phyloP scores from a whole-genome alignment of 2,329 filamentous ascomycete species.

The Phaeoacremonium minimum region DNA sequence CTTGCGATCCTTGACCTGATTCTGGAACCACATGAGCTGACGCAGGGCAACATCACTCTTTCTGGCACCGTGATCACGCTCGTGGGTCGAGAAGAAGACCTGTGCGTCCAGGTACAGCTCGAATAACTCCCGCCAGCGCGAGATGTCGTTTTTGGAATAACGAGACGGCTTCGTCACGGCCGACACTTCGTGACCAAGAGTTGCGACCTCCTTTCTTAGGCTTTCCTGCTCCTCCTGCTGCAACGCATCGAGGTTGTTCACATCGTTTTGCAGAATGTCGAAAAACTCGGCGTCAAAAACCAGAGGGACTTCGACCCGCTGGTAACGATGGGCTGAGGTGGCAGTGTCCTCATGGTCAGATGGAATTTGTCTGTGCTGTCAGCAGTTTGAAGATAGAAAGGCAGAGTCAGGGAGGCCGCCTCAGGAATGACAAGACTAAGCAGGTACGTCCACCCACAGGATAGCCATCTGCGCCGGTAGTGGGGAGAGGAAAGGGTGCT shows the following conservation, averaged over 20 bases:
- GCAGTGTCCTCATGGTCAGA: not conserved
- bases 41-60: slow-evolving; percentile 61
- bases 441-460: no score
- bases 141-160: slow-evolving; percentile 62
- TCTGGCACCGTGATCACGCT: slow-evolving; percentile 65
- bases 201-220: slow-evolving; percentile 58
- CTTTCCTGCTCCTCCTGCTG: slow-evolving; percentile 62
- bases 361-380: no score
- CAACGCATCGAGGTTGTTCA: slow-evolving; percentile 64
- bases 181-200: slow-evolving; percentile 61
- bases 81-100: slow-evolving; percentile 77
- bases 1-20: slow-evolving; percentile 56
- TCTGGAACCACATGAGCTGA: slow-evolving; percentile 68
- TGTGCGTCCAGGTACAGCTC: slow-evolving; percentile 75
- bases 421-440: no score
- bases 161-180: slow-evolving; percentile 60
- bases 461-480: no score
- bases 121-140: slow-evolving; percentile 76
- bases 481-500: no score
- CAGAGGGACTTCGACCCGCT: slow-evolving; percentile 67
- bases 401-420: no score
- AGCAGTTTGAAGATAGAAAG: no score
- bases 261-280: slow-evolving; percentile 65
- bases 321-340: not conserved
- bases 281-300: slow-evolving; percentile 80